phyloP scores from a whole-genome alignment of 2,329 filamentous ascomycete species.

The Fusarium scirpi region DNA sequence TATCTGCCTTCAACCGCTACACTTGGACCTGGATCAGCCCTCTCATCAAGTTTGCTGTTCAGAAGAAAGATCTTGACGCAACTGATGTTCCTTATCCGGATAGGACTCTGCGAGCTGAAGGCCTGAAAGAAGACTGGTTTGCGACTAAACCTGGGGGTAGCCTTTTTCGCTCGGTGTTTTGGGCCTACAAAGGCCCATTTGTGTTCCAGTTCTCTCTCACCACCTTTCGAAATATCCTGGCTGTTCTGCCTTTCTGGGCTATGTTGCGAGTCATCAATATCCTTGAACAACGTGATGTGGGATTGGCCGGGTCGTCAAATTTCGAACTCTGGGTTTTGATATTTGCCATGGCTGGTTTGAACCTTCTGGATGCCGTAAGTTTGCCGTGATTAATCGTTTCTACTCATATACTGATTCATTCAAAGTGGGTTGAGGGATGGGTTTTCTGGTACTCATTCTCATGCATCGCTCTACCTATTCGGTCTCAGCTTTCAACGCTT shows the following conservation, averaged over 20 bases:
- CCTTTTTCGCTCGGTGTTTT: conserved; percentile 71
- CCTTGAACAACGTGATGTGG: conserved; percentile 67
- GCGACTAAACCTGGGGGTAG: conserved; percentile 58
- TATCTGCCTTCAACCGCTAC: conserved; percentile 69
- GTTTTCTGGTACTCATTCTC: conserved; percentile 75
- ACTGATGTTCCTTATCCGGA: conserved; percentile 72
- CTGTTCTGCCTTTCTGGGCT: conserved; percentile 77
- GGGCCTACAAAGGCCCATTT: conserved; percentile 68
- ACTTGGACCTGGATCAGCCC: conserved; percentile 73
- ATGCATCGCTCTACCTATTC: conserved; percentile 73
- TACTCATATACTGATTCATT: not conserved
- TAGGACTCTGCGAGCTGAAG: conserved; percentile 64
- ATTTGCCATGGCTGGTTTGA: conserved; percentile 69
- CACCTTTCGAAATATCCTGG: conserved; percentile 65
- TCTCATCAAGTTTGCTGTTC: conserved; percentile 66
- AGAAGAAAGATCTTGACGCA: conserved; percentile 71
- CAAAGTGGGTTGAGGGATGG: conserved; percentile 71
- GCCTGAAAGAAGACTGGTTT: conserved; percentile 64
- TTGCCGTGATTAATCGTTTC: no score
- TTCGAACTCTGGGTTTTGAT: conserved; percentile 76
- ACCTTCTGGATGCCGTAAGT: conserved; percentile 63
- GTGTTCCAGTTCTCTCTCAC: conserved; percentile 70
- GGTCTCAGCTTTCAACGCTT: conserved; percentile 76
- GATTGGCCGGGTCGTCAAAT: conserved; percentile 56
- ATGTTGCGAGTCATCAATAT: conserved; percentile 73